Evolutionary conservation across 148 eudicot species (phyloP), one percentile per base, ranked within the genome.

Genomic region (Rhododendron ferrugineum): DNA sequence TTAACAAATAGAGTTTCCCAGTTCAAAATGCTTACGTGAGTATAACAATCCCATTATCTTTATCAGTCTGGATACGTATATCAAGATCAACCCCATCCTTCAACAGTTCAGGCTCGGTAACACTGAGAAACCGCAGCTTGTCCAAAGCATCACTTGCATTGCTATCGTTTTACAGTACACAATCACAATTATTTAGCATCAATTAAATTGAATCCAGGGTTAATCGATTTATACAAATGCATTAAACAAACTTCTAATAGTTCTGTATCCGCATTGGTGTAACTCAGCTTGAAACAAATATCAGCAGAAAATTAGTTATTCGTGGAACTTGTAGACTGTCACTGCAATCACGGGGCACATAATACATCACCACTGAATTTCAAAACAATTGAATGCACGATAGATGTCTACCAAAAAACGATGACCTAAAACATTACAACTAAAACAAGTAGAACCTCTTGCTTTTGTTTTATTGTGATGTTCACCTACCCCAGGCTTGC

Each of bases 61-160:
- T 92, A 89, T 95, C 98, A 76, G 94, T 60, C 87, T 93, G 94
- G 84, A 95, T 94, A 40, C 96, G 98, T 56, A 97, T 95, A 85
- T 97, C 99, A 87, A 97, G 98, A 84, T 94, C 98, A 86, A 78
- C 88, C 26, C 82, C 88, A 79, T 92, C 98, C 89, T 95, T 92
- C 76, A 92, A 56, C 85, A 97, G 94, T 44, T 88, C 90, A 4
- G 92, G 91, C 30, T 97, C 91, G 6, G 98, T 97, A 82, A 97
- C 99, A 88, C 97, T 91, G 22, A 97, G 96, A 88, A 94, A 97
- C 85, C 99, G 92, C 90, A 97, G 86, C 93, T 97, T 97, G 92
- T 97, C 99, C 89, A 97, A 86, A 42, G 99, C 99, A 91, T 96
- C 99, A 84, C 99, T 96, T 83, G 99, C 99, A 92, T 97, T 97